Conservation (phyloP, 169 alveolate species). For the Eimeria tenella region DNA sequence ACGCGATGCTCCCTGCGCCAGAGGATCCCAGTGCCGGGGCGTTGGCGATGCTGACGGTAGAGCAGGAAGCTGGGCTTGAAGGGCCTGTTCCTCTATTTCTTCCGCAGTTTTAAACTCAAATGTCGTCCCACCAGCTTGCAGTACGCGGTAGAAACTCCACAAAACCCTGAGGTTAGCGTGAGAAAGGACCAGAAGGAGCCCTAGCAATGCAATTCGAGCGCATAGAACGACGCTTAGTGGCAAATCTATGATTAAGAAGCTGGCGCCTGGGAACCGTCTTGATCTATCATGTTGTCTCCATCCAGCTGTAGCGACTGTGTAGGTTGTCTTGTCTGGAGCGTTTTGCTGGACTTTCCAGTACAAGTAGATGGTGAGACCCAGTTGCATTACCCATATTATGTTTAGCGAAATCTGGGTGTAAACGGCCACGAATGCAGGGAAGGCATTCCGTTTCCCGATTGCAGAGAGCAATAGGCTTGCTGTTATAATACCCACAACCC, state of each 20-base stretch:
- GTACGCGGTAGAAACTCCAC: constrained; percentile 78
- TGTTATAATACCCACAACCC: constrained; percentile 68
- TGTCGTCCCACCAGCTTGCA: constrained; percentile 78
- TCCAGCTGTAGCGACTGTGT: constrained; percentile 63
- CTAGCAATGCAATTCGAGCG: constrained; percentile 65
- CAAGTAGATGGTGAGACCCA: constrained; percentile 52
- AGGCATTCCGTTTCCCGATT: constrained; percentile 68
- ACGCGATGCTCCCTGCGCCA: background rate
- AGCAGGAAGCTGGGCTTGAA: constrained; percentile 68
- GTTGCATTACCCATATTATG: constrained; percentile 66
- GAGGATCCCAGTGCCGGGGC: constrained; percentile 62
- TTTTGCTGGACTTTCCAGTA: constrained; percentile 48
- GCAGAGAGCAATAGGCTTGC: constrained; percentile 75
- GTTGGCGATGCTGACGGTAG: constrained; percentile 50
- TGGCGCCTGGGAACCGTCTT: background rate
- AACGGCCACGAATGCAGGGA: constrained; percentile 74
- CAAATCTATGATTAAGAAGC: constrained; percentile 41
- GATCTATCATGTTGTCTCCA: constrained; percentile 45
- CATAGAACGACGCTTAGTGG: constrained; percentile 63
- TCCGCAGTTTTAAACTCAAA: constrained; percentile 73
- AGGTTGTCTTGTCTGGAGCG: background rate
- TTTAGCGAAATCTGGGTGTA: constrained; percentile 71
- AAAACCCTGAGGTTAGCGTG: constrained; percentile 67
- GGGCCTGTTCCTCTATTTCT: constrained; percentile 74
- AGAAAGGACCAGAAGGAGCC: constrained; percentile 48